Evolutionary conservation across 2,329 filamentous ascomycete genomes (phyloP), one percentile per base, ranked within the genome.

Genomic region (Monilinia fructicola): DNA sequence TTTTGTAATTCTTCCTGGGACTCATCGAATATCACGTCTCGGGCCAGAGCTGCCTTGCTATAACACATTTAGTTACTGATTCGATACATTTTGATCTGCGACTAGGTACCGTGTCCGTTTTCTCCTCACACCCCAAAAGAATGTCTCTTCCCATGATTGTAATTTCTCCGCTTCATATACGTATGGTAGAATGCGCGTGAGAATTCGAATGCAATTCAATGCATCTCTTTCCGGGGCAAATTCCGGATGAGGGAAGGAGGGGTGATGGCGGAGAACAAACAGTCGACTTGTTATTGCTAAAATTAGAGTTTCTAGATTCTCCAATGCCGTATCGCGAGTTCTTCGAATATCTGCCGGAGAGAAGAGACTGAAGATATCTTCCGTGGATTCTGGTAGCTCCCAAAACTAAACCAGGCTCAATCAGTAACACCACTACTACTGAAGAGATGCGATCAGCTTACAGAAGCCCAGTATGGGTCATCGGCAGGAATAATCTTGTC

Each of bases 281-380:
- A 97, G 84, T 59, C 92, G 89, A 54, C 90, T 92, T n/a, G 90
- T 92, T 67, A 96, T 83, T 61, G 91, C 92, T 53, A 94, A 84
- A 71, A 97, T 86, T 52, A 97, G 84, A 9, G 93, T 97, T 79
- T 97, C 93, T 70, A 97, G 84, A 76, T 97, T 97, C 77, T 91
- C 89, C 69, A 96, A 82, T 58, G 93, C 90, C 73, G 87, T 85
- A 78, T 97, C 94, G 76, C 93, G 87, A 55, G 92, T 93, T 72
- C 93, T 88, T 69, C 93, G 91, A 70, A 97, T 94, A 77, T 96
- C 91, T 67, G 89, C 87, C 7, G 93, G 88, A 48, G 93, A 93
- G 80, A 97, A 98, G 69, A 98, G 86, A 76, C 92, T 96, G 82
- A 98, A 98, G 75, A 99, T 89, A 82, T 99, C 95, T 77, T 98